Evolutionary conservation across 805 yeast genomes (phyloP).

Genomic region (Hanseniaspora lindneri): DNA sequence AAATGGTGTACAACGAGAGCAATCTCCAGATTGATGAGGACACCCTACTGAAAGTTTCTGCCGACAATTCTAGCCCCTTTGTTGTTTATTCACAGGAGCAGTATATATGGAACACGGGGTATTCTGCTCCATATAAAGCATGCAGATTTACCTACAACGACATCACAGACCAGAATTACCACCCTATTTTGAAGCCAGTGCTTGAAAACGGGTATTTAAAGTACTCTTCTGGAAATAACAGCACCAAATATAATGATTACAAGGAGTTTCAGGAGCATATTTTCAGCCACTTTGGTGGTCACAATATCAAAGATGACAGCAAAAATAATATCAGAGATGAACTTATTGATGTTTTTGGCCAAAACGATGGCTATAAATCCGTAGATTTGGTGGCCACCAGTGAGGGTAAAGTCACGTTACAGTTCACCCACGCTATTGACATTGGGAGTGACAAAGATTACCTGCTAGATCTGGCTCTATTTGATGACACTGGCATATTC

Average conservation of each 20-base stretch:
- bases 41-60: constrained; percentile 11
- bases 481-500: constrained; percentile 6
- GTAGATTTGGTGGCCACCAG: background rate
- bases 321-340: background rate
- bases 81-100: background rate
- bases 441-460: constrained; percentile 16
- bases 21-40: constrained; percentile 21
- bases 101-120: background rate
- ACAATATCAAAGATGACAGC: too few relatives aligned
- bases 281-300: background rate
- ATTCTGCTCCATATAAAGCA: background rate
- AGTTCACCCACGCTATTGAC: constrained; percentile 7
- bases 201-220: background rate
- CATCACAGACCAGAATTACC: background rate
- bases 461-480: background rate
- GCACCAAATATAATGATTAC: background rate
- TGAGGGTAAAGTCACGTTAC: constrained; percentile 5
- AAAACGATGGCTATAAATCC: background rate
- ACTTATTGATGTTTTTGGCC: background rate
- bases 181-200: background rate
- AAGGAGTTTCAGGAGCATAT: background rate
- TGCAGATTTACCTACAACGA: background rate
- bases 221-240: background rate
- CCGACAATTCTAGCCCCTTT: background rate
- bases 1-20: constrained; percentile 16